Evolutionary conservation across 2,329 filamentous ascomycete genomes (phyloP).

Genomic region (Calonectria hawksworthii): DNA sequence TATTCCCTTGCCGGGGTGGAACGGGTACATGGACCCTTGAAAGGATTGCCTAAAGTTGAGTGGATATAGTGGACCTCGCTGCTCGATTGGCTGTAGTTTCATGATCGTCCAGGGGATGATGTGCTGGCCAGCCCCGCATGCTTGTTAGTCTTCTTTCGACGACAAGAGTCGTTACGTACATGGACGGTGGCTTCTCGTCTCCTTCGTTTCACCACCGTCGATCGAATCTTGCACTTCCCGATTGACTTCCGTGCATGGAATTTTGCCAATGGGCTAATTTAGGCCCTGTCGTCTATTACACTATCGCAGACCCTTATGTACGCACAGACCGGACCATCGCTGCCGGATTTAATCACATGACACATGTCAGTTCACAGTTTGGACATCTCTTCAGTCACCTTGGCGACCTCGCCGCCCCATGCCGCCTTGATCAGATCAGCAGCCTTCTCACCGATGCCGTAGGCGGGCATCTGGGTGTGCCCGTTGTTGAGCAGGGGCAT

Average conservation of each 20-base stretch:
- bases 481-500: constrained; percentile 65
- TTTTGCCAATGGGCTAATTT: not conserved
- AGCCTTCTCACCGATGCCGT: constrained; percentile 68
- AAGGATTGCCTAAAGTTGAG: not conserved
- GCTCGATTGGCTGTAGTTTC: not conserved
- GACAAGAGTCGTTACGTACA: not conserved
- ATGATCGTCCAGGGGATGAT: not conserved
- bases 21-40: not conserved
- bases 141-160: constrained; percentile 3
- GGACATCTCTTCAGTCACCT: not conserved
- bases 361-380: constrained; percentile 2
- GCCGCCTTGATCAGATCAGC: constrained; percentile 62
- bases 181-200: not conserved
- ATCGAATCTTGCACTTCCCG: constrained; percentile 2
- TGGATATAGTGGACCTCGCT: not conserved
- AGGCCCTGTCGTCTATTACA: not conserved
- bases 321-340: not conserved
- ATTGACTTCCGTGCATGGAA: constrained; percentile 6
- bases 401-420: constrained; percentile 28
- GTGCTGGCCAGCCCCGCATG: constrained; percentile 1
- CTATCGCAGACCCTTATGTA: constrained; percentile 6
- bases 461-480: constrained; percentile 69
- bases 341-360: not conserved
- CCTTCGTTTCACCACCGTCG: not conserved
- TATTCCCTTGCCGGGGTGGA: not conserved